Conservation (phyloP, 495 filamentous ascomycete genomes). For the Aspergillus taichungensis region DNA sequence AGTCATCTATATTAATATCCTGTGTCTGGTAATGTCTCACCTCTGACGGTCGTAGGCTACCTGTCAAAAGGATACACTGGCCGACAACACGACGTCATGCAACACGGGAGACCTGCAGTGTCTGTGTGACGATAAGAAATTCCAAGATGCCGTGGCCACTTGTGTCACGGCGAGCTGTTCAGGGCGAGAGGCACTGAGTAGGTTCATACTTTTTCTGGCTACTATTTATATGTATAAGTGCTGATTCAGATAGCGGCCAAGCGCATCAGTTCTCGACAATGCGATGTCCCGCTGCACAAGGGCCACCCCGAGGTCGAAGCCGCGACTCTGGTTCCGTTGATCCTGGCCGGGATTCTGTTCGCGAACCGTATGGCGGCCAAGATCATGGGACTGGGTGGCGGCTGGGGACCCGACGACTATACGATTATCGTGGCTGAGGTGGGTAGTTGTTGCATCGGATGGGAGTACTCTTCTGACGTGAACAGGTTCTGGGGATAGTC, state of each 20-base stretch:
- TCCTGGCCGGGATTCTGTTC: conserved; percentile 20
- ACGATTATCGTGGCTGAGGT: conserved; percentile 22
- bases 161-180: conserved; percentile 12
- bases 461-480: conserved; percentile 1
- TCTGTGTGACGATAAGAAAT: conserved; percentile 4
- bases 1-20: background rate
- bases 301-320: conserved; percentile 5
- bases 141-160: conserved; percentile 2
- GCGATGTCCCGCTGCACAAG: conserved; percentile 9
- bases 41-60: background rate
- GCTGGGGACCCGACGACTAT: conserved; percentile 26
- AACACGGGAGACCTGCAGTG: background rate
- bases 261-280: conserved; percentile 12
- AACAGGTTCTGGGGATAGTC: conserved; percentile 11
- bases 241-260: conserved; percentile 1
- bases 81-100: background rate
- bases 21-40: background rate
- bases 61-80: conserved; percentile 1
- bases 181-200: conserved; percentile 13
- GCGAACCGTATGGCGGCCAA: conserved; percentile 19
- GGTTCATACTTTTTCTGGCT: background rate
- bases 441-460: background rate
- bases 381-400: conserved; percentile 17
- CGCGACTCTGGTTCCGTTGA: conserved; percentile 13
- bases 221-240: too few species aligned